These are phyloP conservation scores for Geotrichum bryndzae DNA, from an alignment of 1,139 yeast species.

Conservation along the genomic window DNA sequence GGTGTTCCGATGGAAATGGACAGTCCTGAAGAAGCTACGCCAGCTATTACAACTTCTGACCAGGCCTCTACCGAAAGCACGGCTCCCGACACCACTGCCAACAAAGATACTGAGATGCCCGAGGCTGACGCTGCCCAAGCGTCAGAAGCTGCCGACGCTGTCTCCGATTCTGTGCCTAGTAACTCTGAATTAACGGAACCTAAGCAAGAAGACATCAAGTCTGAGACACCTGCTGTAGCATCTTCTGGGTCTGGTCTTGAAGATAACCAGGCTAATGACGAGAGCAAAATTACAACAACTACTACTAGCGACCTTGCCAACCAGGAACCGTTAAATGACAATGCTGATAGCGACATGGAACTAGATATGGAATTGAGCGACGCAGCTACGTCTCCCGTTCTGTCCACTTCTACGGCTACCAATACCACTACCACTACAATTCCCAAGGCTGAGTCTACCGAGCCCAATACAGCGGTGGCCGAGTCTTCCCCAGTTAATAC, in stretches of 20 bases:
- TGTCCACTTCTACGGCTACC: neutral
- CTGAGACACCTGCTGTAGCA: neutral
- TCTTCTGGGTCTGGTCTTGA: neutral
- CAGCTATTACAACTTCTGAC: neutral
- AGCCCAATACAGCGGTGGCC: neutral
- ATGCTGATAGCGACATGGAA: constrained; percentile 4
- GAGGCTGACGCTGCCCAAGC: neutral
- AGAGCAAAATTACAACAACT: neutral
- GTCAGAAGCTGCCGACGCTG: neutral
- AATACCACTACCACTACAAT: neutral
- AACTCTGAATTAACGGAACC: neutral
- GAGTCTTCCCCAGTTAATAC: neutral
- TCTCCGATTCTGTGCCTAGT: neutral
- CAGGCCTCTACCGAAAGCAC: neutral
- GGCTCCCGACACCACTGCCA: neutral
- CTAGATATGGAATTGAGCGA: constrained; percentile 15
- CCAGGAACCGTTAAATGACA: neutral
- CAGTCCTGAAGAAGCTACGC: constrained; percentile 1
- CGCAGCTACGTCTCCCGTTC: constrained; percentile 6
- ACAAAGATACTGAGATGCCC: neutral
- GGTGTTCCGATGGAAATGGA: constrained; percentile 6
- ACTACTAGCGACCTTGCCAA: neutral
- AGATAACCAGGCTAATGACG: neutral
- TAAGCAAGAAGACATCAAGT: neutral
- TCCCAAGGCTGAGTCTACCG: neutral